Evolutionary conservation across 2,329 filamentous ascomycete genomes (phyloP).

Genomic region (Xylariaceae sp.): DNA sequence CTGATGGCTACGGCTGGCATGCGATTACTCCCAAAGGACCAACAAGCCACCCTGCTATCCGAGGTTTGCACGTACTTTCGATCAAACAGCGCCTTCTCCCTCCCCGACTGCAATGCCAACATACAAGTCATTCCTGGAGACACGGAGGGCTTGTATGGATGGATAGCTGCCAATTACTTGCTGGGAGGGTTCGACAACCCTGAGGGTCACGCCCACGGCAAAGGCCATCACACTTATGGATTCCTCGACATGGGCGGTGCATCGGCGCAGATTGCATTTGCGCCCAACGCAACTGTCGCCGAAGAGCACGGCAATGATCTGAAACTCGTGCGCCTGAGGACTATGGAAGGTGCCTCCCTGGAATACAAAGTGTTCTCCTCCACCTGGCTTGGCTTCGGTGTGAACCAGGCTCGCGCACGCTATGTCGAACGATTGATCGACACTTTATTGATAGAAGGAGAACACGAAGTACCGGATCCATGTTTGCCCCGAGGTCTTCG

Average conservation of each 20-base stretch:
- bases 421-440: conserved; percentile 77
- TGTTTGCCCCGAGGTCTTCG: conserved; percentile 78
- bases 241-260: conserved; percentile 98
- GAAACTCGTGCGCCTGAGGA: conserved; percentile 80
- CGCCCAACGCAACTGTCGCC: conserved; percentile 86
- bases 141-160: conserved; percentile 93
- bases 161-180: conserved; percentile 95
- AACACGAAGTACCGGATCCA: conserved; percentile 77
- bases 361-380: conserved; percentile 93
- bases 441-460: conserved; percentile 54
- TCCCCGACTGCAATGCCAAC: conserved; percentile 86
- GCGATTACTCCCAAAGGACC: conserved; percentile 70
- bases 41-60: conserved; percentile 69
- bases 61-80: conserved; percentile 81
- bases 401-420: conserved; percentile 81
- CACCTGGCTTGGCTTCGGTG: conserved; percentile 96
- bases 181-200: conserved; percentile 84
- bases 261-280: conserved; percentile 96
- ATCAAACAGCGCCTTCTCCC: conserved; percentile 70
- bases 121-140: conserved; percentile 94
- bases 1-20: conserved; percentile 95
- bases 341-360: conserved; percentile 67
- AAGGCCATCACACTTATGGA: conserved; percentile 89
- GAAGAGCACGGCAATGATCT: conserved; percentile 86
- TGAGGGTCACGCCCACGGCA: conserved; percentile 71